Base-by-base conservation (phyloP, 768 basidiomycete species). In the Boletales sp. region DNA sequence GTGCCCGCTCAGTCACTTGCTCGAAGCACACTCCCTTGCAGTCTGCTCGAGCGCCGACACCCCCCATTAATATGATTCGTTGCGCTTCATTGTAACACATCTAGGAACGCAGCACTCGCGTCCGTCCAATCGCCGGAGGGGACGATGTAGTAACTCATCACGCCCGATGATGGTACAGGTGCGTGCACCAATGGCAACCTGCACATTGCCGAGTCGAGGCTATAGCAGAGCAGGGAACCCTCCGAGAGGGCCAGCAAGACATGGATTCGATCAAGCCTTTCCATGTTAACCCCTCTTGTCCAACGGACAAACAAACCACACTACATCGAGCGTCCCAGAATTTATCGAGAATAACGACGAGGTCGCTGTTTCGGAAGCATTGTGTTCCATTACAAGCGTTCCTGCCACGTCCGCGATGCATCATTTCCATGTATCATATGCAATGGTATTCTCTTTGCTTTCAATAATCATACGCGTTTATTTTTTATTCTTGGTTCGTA, bases 401-500 rank as follows among this genome's bases (percentile, higher is more conserved):
- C 31, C 41, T 53, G 45, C 57, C 48, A 50, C 62, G 49, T 56
- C 55, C 46, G 54, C 54, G 41, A 67, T 55, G 46, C 53, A 33
- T 51, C 58, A 43, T 55, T 48, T 59, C 57, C 56, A 54, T 70
- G 66, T 63, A 57, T 57, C 51, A 52, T 58, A 58, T 68, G 53
- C 48, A 56, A 59, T 59, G 62, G 60, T 60, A 68, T 57, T 63
- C 66, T 59, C 58, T 54, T 61, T 28, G 25, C 25, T 28, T 37
- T 39, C 60, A 64, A 66, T 66, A 48, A 28, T 56, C 53, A 57
- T 48, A 40, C 57, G 55, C 62, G 46, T 66, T 65, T 58, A 41
- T 58, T 67, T 58, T 67, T 67, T 63, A 67, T 61, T 70, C 61
- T 21, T 21, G 21, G 64, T 67, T 68, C 63, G 67, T 68, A 64